Conservation (phyloP, 176 grass and related monocot genomes). For the Leersia perrieri region DNA sequence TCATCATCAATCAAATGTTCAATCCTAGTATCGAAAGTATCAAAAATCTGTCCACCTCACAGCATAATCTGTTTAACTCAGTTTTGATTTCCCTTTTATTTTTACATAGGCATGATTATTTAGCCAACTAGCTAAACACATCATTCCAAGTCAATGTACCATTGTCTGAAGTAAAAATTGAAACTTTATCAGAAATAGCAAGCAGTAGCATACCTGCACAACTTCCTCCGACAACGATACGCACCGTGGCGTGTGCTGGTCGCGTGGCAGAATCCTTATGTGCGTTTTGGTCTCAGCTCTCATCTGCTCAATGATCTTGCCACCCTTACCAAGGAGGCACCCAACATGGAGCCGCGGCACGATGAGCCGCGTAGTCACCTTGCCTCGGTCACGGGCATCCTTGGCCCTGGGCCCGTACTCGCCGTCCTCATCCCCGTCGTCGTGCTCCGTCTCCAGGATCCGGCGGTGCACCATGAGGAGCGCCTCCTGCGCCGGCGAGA, state of each 20-base stretch:
- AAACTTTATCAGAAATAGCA: constrained; percentile 3
- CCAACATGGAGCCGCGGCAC: constrained; percentile 81
- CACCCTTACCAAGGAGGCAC: constrained; percentile 85
- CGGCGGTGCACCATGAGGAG: constrained; percentile 72
- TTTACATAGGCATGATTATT: neutral
- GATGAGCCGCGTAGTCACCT: constrained; percentile 71
- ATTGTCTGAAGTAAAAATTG: neutral
- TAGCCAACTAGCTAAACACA: neutral
- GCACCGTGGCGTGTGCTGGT: constrained; percentile 73
- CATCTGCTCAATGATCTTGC: constrained; percentile 99
- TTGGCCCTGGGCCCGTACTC: constrained; percentile 55
- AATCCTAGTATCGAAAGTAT: neutral
- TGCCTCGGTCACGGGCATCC: constrained; percentile 60
- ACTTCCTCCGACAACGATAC: constrained; percentile 83
- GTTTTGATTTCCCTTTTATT: neutral
- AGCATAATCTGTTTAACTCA: neutral
- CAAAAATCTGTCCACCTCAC: neutral
- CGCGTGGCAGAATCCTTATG: constrained; percentile 89
- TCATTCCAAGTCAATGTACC: neutral
- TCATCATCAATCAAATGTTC: neutral
- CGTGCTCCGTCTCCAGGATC: constrained; percentile 76
- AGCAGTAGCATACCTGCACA: constrained; percentile 65
- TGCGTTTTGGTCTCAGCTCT: constrained; percentile 96
- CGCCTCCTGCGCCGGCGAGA: constrained; percentile 91
- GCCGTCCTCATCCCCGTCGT: constrained; percentile 54